These are phyloP conservation scores for Ogataea paradorogensis DNA, from an alignment of 805 yeast genomes.

Conservation along the genomic window DNA sequence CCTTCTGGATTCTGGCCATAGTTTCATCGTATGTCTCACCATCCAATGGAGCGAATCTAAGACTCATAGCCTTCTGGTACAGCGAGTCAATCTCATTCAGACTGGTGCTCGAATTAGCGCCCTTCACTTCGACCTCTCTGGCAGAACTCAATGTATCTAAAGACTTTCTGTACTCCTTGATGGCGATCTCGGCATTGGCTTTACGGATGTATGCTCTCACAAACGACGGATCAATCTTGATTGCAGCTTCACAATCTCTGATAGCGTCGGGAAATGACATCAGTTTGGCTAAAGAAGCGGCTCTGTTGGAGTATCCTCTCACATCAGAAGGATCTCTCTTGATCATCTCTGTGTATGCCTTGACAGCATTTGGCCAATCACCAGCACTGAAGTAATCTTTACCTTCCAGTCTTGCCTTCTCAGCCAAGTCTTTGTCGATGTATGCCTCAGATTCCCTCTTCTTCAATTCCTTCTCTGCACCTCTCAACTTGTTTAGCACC, in stretches of 20 bases:
- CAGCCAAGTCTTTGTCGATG: conserved; percentile 88
- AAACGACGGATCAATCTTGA: conserved; percentile 81
- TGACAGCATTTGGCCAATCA: conserved; percentile 96
- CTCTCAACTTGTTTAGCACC: conserved; percentile 79
- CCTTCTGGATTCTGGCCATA: conserved; percentile 82
- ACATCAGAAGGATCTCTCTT: conserved; percentile 97
- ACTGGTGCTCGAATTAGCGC: conserved; percentile 49
- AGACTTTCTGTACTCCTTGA: conserved; percentile 80
- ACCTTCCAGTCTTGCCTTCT: conserved; percentile 91
- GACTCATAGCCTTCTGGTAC: conserved; percentile 69
- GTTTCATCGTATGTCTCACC: conserved; percentile 95
- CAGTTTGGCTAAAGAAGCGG: conserved; percentile 91
- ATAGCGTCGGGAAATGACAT: conserved; percentile 98
- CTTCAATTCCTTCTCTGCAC: conserved; percentile 83
- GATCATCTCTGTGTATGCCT: conserved; percentile 91
- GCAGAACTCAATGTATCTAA: conserved; percentile 80
- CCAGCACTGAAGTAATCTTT: conserved; percentile 84
- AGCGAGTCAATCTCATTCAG: conserved; percentile 79
- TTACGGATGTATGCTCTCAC: conserved; percentile 95
- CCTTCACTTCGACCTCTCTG: conserved; percentile 65
- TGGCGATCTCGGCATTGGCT: conserved; percentile 89
- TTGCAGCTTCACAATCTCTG: conserved; percentile 86
- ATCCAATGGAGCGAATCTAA: conserved; percentile 76
- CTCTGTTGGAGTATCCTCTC: conserved; percentile 96
- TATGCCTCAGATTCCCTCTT: conserved; percentile 72